Percentiles rank a stretch among this genome's conserved stretches.
phyloP scores from a whole-genome alignment of 768 basidiomycete genomes.

The Tephrocybe rancida region DNA sequence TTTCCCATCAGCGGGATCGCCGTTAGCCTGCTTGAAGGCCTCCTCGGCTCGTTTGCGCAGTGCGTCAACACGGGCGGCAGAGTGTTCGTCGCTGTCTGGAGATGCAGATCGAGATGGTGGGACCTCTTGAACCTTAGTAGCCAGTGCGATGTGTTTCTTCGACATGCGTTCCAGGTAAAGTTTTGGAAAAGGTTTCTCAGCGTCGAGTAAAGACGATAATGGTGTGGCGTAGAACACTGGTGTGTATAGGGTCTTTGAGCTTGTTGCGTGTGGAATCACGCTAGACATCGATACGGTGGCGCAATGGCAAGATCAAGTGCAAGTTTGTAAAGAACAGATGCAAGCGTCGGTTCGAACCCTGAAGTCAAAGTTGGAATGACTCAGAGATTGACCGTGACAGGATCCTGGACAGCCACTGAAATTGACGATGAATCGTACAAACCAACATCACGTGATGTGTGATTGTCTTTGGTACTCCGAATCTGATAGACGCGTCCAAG shows the following conservation, averaged over 20 bases:
- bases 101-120: slow-evolving; percentile 21
- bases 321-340: not conserved
- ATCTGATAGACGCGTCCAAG: too few relatives aligned
- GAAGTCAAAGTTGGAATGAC: too few relatives aligned
- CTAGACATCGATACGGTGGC: slow-evolving; percentile 5
- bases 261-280: slow-evolving; percentile 1
- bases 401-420: too few relatives aligned
- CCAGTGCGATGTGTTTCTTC: slow-evolving; percentile 25
- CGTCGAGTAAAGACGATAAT: slow-evolving; percentile 8
- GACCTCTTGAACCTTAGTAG: slow-evolving; percentile 28
- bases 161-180: slow-evolving; percentile 24
- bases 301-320: not conserved
- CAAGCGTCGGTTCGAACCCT: too few relatives aligned
- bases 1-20: slow-evolving; percentile 44
- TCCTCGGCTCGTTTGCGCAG: slow-evolving; percentile 35
- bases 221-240: slow-evolving; percentile 19
- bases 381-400: too few relatives aligned
- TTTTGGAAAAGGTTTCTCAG: slow-evolving; percentile 10
- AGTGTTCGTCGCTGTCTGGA: slow-evolving; percentile 15
- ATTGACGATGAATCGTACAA: too few relatives aligned
- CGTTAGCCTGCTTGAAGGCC: slow-evolving; percentile 34
- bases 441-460: too few relatives aligned
- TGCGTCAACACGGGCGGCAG: slow-evolving; percentile 24
- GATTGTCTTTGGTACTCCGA: too few relatives aligned
- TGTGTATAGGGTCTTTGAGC: slow-evolving; percentile 19